These are phyloP conservation scores for Suzukiozyma palmioleophila DNA, from an alignment of 1,139 yeast species.

Conservation along the genomic window DNA sequence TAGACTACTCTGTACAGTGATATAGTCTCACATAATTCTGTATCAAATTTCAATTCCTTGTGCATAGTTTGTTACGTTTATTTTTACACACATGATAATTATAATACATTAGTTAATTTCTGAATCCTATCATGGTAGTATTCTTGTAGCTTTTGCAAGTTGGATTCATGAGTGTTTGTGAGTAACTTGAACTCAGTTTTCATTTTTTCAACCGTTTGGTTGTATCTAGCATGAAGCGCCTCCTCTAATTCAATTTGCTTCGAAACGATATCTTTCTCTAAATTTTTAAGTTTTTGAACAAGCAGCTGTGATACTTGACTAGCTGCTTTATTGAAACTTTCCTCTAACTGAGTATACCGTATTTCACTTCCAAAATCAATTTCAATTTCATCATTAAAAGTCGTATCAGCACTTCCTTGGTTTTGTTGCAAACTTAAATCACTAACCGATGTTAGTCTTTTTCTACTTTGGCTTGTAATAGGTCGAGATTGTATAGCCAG, in stretches of 20 bases:
- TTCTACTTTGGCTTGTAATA: no score
- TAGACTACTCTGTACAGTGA: slow-evolving; percentile 12
- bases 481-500: no score
- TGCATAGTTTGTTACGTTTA: not conserved
- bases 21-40: not conserved
- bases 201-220: not conserved
- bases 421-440: not conserved
- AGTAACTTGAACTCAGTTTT: not conserved
- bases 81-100: not conserved
- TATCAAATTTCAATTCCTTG: not conserved
- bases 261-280: not conserved
- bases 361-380: not conserved
- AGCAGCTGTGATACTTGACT: not conserved
- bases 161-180: not conserved
- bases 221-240: not conserved
- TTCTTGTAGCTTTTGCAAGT: not conserved
- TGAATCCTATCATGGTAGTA: not conserved
- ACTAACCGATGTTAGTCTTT: not conserved
- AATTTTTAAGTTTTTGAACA: not conserved
- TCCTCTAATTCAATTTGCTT: not conserved
- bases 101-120: not conserved
- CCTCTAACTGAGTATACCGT: not conserved
- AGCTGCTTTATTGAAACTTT: not conserved
- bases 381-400: not conserved
- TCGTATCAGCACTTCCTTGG: not conserved